phyloP scores from a whole-genome alignment of 805 yeast genomes.

The Saccharomycopsis sp. region DNA sequence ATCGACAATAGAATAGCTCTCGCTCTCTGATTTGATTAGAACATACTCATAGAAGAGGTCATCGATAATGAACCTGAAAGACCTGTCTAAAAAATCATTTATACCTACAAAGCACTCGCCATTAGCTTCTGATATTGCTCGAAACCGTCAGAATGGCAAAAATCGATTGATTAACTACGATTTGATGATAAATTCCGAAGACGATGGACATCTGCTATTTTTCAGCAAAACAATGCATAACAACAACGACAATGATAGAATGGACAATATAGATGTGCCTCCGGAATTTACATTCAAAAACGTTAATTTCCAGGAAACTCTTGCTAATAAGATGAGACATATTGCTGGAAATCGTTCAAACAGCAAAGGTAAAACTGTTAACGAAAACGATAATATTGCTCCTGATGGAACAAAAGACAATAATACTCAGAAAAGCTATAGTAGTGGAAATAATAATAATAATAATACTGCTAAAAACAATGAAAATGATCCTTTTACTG shows the following conservation, averaged over 20 bases:
- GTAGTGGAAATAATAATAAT: neutral
- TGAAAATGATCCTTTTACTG: neutral
- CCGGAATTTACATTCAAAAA: neutral
- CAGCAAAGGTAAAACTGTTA: no score
- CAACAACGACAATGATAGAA: neutral
- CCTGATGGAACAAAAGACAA: no score
- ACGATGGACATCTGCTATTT: neutral
- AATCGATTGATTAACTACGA: neutral
- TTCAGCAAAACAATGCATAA: neutral
- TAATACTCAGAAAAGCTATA: neutral
- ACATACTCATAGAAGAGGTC: neutral
- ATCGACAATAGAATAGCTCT: no score
- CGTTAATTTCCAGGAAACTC: neutral
- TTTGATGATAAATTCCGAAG: neutral
- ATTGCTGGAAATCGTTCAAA: neutral
- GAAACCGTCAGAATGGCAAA: neutral
- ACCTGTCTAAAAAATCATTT: conserved; percentile 9
- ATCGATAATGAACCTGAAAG: neutral
- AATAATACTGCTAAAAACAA: neutral
- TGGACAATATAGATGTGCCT: neutral
- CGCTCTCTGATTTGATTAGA: no score
- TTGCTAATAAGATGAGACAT: neutral
- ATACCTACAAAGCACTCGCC: conserved; percentile 15
- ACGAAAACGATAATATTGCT: no score
- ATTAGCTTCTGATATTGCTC: conserved; percentile 6